Evolutionary conservation across 2,329 filamentous ascomycete genomes (phyloP).

Genomic region (Fusarium buharicum): DNA sequence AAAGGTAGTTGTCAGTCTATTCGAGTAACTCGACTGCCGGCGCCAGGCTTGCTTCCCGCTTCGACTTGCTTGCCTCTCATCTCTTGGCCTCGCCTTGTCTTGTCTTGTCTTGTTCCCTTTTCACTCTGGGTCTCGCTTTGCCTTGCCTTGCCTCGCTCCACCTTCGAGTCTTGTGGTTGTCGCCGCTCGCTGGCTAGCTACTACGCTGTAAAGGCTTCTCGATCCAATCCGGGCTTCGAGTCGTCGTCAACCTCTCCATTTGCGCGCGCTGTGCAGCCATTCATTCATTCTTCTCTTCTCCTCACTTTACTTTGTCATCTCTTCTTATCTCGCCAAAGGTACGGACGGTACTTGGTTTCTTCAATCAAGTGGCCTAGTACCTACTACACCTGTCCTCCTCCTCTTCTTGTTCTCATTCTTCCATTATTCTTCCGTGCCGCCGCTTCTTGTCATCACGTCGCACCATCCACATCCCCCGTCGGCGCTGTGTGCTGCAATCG

Average conservation of each 20-base stretch:
- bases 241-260: constrained; percentile 1
- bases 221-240: constrained; percentile 9
- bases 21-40: constrained; percentile 32
- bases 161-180: constrained; percentile 14
- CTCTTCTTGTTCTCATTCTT: neutral
- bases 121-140: neutral
- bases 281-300: neutral
- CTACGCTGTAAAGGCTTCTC: neutral
- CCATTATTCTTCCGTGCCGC: neutral
- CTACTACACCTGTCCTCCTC: constrained; percentile 1
- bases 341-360: neutral
- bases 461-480: constrained; percentile 21
- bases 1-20: constrained; percentile 15
- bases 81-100: constrained; percentile 26
- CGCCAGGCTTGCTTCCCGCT: constrained; percentile 36
- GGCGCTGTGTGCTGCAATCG: constrained; percentile 23
- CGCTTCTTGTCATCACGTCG: constrained; percentile 20
- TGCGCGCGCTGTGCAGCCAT: constrained; percentile 2
- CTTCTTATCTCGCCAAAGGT: neutral
- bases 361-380: neutral
- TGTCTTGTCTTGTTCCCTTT: constrained; percentile 4
- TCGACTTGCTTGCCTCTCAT: constrained; percentile 9
- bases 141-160: constrained; percentile 12
- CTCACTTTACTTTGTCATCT: neutral
- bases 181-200: constrained; percentile 9